Evolutionary conservation across 768 basidiomycete species (phyloP), one percentile per base, ranked within the genome.

Genomic region (Omphalotus guepiniiformis): DNA sequence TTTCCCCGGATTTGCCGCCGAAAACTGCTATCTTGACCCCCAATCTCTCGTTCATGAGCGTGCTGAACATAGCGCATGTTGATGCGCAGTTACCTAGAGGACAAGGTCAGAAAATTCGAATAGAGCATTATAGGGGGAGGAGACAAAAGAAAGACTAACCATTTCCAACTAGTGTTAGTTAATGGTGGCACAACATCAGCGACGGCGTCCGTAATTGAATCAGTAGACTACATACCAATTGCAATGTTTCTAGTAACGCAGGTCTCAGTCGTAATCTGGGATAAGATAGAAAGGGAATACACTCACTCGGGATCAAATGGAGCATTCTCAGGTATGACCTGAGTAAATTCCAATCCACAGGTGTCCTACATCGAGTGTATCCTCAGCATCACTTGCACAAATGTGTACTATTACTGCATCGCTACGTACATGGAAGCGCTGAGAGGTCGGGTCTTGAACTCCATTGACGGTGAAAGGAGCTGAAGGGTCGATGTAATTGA

Each of bases 31-130:
- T 73, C 54, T 69, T 76, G 2, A 74, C 78, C 7, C 67, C 57
- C 54, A 80, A 76, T 11, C 69, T 61, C 57, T 83, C 82, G 42
- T 71, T 67, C 80, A 83, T 81, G 43, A 81, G 57, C 2, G 79
- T 81, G 47, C 71, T 76, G 58, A 82, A 82, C 73, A 80, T 74
- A 1, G 80, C 77, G 50, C 82, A 82, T 1, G 82, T 82, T 4
- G 78, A 80, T 6, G 80, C 80, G 51, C 80, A 83, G 28, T 69
- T 65, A 6, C 22, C 32, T 45, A 29, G 28, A 43, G n/a, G 35
- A 26, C 6, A 29, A 27, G 11, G n/a, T 41, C 13, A 6, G 9
- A 9, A 25, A 26, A 27, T 28, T 28, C 18, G 23, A 12, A 15
- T 34, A 15, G 8, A 22, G 8, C 2, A 28, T 15, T 19, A 5